Evolutionary conservation across 208 protist genomes (phyloP), one percentile per base, ranked within the genome.

Genomic region (Crithidia brevicula): DNA sequence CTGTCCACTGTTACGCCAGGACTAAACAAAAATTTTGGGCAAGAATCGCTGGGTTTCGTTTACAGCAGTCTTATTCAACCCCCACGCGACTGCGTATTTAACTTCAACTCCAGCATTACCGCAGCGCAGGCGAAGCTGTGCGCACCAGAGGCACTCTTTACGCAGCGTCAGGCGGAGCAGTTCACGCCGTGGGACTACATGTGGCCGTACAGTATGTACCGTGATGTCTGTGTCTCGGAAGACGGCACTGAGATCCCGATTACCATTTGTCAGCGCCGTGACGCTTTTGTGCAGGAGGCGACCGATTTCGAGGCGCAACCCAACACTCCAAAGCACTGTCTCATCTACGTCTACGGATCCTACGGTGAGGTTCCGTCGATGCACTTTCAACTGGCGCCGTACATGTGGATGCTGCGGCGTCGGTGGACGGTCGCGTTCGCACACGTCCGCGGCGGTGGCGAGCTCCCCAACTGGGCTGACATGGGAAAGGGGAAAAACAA

Each of bases 121-220:
- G 71, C 89, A 1, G 77, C 75, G 23, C 78, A 88, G 58, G 81
- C 87, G 22, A 75, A 61, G 22, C 36, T 88, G 67, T 93, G 88
- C 62, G 60, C 83, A 4, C 81, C 89, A 28, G 88, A 94, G 42
- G 85, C 88, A 27, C 75, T 97, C 45, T 97, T 92, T 67, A 95
- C 92, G 59, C 92, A 97, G 75, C 85, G 92, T n/a, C 92, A 97
- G 66, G 77, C 89, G 18, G 89, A 97, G 73, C 86, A 93, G 62
- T 94, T 94, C 61, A 97, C 89, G 7, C 89, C 92, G 51, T 95
- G 86, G 87, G 92, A 97, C 72, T 97, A 97, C 79, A 97, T 97
- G 92, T 97, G 92, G 89, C 92, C 92, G 3, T 95, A 97, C 74
- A 93, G 80, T 75, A 93, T 95, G 61, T 97, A 95, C 61, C 87